Evolutionary conservation across 345 rosid genomes (phyloP).

Genomic region (Eucalyptus coolabah): DNA sequence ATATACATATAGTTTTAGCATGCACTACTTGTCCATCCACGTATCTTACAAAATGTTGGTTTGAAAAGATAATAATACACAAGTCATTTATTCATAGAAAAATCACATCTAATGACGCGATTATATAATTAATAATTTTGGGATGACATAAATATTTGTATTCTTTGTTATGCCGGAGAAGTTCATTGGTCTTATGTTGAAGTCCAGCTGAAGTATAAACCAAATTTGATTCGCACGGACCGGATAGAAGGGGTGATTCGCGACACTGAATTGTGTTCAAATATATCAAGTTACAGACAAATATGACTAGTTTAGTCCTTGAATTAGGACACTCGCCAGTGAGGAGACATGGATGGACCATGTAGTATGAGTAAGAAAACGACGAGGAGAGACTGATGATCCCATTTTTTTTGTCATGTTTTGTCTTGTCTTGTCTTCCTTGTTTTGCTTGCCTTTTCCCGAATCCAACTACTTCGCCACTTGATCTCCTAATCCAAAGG

Average conservation of each 20-base stretch:
- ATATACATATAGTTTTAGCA: neutral
- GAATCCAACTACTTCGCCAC: neutral
- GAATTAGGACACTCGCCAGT: neutral
- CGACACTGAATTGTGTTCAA: neutral
- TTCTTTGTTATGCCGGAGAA: neutral
- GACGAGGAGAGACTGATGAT: neutral
- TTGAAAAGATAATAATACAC: neutral
- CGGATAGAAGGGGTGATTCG: neutral
- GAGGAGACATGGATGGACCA: neutral
- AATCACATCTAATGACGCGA: neutral
- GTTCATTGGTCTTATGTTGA: neutral
- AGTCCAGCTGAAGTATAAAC: neutral
- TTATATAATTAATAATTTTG: neutral
- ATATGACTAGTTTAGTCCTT: neutral
- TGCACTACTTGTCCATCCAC: neutral
- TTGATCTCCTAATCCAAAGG: neutral
- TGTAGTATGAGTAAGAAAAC: neutral
- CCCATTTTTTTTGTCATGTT: neutral
- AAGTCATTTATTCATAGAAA: neutral
- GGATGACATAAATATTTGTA: neutral
- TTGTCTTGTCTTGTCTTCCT: neutral
- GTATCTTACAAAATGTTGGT: neutral
- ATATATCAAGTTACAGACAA: neutral
- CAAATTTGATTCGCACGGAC: neutral
- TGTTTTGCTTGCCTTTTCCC: neutral